phyloP scores from a whole-genome alignment of 2,329 filamentous ascomycete genomes.

The Cladosporium halotolerans region DNA sequence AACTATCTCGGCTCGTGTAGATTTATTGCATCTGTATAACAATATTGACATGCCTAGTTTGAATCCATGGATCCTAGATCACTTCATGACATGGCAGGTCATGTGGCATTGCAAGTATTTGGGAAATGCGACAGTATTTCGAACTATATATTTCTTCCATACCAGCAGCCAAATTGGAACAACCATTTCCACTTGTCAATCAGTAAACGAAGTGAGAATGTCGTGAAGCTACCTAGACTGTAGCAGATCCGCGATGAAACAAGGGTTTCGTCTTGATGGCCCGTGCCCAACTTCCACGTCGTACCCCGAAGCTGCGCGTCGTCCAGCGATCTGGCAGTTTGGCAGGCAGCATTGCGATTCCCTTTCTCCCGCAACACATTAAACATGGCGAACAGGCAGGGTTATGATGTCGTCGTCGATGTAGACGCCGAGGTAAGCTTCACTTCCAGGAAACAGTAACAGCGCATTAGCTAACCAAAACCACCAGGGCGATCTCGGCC shows the following conservation, averaged over 20 bases:
- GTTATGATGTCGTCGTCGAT: conserved; percentile 97
- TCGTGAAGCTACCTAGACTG: no score
- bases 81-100: no score
- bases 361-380: background rate
- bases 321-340: background rate
- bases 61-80: no score
- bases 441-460: background rate
- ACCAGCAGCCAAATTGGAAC: no score
- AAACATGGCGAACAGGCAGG: conserved; percentile 52
- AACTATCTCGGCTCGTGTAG: conserved; percentile 9
- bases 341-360: background rate
- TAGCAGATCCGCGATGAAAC: no score
- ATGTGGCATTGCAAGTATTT: no score
- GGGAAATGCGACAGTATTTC: no score
- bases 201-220: no score
- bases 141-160: no score
- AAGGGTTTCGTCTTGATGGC: no score
- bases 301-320: background rate
- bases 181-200: no score
- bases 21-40: conserved; percentile 5
- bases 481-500: conserved; percentile 76
- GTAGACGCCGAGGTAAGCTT: conserved; percentile 79
- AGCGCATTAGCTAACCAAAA: background rate
- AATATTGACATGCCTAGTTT: background rate
- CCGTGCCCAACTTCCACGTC: background rate